Evolutionary conservation across 1,284 basidiomycete genomes (phyloP).

Genomic region (Ustilago nuda): DNA sequence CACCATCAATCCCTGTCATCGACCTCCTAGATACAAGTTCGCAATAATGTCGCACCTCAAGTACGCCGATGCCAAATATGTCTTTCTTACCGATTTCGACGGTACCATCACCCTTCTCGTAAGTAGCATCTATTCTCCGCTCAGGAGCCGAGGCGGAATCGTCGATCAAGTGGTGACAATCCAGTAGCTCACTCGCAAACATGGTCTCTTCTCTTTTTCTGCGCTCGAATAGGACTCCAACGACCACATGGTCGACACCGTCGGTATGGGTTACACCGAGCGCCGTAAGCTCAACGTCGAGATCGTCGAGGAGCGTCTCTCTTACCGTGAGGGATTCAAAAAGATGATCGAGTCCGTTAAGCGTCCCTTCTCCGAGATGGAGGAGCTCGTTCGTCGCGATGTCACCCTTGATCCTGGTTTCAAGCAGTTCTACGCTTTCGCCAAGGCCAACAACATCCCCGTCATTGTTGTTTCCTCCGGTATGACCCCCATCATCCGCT

Average conservation of each 20-base stretch:
- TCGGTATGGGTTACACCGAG: slow-evolving; percentile 68
- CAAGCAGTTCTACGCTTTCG: slow-evolving; percentile 68
- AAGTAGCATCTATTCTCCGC: slow-evolving; percentile 10
- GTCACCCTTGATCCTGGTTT: slow-evolving; percentile 68
- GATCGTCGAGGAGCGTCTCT: slow-evolving; percentile 64
- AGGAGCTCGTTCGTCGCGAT: slow-evolving; percentile 65
- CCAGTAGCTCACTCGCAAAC: not conserved
- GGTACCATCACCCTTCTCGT: slow-evolving; percentile 64
- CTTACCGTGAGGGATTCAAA: slow-evolving; percentile 68
- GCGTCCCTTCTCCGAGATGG: slow-evolving; percentile 65
- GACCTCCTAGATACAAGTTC: not conserved
- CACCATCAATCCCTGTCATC: slow-evolving; percentile 12
- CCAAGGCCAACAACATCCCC: slow-evolving; percentile 66
- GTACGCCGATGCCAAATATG: slow-evolving; percentile 64
- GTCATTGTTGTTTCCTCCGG: slow-evolving; percentile 68
- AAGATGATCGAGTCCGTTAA: slow-evolving; percentile 67
- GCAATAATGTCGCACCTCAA: slow-evolving; percentile 58
- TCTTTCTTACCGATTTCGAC: slow-evolving; percentile 68
- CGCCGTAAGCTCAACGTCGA: slow-evolving; percentile 68
- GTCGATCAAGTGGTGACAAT: not conserved
- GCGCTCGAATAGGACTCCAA: slow-evolving; percentile 59
- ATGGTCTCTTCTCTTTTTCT: not conserved
- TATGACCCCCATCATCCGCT: slow-evolving; percentile 68
- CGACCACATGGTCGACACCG: slow-evolving; percentile 69
- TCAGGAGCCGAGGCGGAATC: not conserved